Base-by-base conservation (phyloP, 2,329 filamentous ascomycete species). In the Westerdykella ornata region DNA sequence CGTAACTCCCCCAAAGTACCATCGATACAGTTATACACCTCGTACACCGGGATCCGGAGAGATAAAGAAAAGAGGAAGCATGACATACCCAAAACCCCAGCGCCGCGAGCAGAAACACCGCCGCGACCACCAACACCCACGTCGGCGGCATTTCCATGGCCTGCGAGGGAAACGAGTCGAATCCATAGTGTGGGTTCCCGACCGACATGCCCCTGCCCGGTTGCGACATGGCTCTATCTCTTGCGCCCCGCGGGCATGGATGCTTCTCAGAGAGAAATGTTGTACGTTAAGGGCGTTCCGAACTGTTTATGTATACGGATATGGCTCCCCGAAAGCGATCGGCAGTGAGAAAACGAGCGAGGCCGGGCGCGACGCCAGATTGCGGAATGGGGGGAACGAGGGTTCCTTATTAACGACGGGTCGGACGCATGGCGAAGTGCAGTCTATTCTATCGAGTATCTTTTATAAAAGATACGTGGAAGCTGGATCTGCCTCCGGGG, bases 401-500 rank as follows among this genome's bases (percentile, higher is more conserved):
- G 37, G 14, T 13, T 32, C 42, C 31, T 38, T 34, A 42, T 16
- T 37, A 15, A 22, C 9, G 15, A 38, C 37, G 48, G 45, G 39
- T 43, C 45, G 41, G 45, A 50, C 49, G 56, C 51, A 57, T 56
- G 52, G 52, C 47, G 46, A 45, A 46, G 38, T 37, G 45, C 22
- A 26, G 22, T 26, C 22, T 26, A 26, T 22, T 9, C 22, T 26
- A 26, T 26, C 22, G n/a, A n/a, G n/a, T n/a, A n/a, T n/a, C n/a
- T n/a, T n/a, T n/a, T 26, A 49, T 61, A 63, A 58, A 57, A 54
- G 60, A 54, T 57, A 62, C 59, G 60, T 63, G 59, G 59, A 60
- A 48, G 58, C 54, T 60, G 56, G n/a, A n/a, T n/a, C n/a, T n/a
- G n/a, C n/a, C n/a, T 33, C 14, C 22, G 22, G 22, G 22, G 22